A percentile compares a stretch with the other conserved stretches of the same genome.
These are phyloP conservation scores for Eimeria maxima DNA, from an alignment of 169 alveolate genomes.

Conservation along the genomic window DNA sequence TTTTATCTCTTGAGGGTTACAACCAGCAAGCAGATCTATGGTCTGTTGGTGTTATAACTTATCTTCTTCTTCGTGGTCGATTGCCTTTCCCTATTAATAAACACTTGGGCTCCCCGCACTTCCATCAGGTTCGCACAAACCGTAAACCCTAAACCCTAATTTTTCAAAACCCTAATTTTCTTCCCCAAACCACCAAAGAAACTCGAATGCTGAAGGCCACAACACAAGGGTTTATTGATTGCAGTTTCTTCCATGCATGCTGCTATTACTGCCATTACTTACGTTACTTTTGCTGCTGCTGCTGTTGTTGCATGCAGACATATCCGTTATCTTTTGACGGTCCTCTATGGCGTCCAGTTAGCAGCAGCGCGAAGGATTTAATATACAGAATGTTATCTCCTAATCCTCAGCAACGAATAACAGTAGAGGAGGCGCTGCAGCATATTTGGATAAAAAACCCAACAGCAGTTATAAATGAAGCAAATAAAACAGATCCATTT, in stretches of 20 bases:
- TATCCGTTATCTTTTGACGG: constrained; percentile 87
- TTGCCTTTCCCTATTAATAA: constrained; percentile 93
- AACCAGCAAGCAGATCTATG: constrained; percentile 95
- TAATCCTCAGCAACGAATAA: constrained; percentile 88
- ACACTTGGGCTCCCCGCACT: constrained; percentile 58
- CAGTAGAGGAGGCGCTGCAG: constrained; percentile 92
- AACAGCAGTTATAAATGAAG: constrained; percentile 92
- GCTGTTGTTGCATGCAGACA: too few species aligned
- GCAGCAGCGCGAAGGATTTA: constrained; percentile 91
- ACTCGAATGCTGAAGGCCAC: too few species aligned
- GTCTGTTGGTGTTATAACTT: constrained; percentile 96
- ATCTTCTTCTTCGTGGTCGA: constrained; percentile 92
- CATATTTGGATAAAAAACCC: constrained; percentile 93
- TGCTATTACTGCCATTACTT: too few species aligned
- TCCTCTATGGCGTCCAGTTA: constrained; percentile 89
- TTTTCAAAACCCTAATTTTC: too few species aligned
- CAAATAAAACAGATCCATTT: constrained; percentile 66
- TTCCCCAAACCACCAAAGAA: too few species aligned
- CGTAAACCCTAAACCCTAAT: too few species aligned
- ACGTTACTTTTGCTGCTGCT: too few species aligned
- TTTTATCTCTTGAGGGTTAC: constrained; percentile 93
- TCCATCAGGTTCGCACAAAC: constrained; percentile 74
- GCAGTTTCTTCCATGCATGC: not conserved
- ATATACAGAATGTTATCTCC: constrained; percentile 86
- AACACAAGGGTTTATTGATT: not conserved